Conservation (phyloP, 163 green algal genomes). For the Prototheca wickerhamii region DNA sequence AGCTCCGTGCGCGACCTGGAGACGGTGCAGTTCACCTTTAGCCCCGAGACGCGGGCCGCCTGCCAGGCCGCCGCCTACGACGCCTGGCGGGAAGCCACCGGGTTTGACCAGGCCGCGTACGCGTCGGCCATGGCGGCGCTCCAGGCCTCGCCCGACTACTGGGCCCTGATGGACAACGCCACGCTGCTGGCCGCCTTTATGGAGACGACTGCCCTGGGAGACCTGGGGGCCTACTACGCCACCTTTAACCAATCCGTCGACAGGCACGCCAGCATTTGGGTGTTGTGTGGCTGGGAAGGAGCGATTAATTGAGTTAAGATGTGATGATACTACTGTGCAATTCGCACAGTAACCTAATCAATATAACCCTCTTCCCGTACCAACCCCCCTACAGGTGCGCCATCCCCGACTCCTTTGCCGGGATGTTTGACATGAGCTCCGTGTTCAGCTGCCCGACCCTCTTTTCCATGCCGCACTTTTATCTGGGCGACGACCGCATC, state of each 20-base stretch:
- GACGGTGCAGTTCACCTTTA: slow-evolving; percentile 9
- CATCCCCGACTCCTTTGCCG: slow-evolving; percentile 16
- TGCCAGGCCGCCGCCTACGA: slow-evolving; percentile 16
- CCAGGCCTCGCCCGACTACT: neutral
- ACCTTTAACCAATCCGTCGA: neutral
- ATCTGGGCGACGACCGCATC: neutral
- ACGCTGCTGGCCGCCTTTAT: slow-evolving; percentile 11
- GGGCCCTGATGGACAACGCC: slow-evolving; percentile 7
- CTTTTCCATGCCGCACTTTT: slow-evolving; percentile 27
- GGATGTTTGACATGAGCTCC: slow-evolving; percentile 19
- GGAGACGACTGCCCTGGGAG: neutral
- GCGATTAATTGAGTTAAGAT: neutral
- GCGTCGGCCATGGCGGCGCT: neutral
- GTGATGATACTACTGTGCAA: neutral
- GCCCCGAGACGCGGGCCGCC: neutral
- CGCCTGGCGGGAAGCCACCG: slow-evolving; percentile 13
- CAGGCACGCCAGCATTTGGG: neutral
- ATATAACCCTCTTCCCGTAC: neutral
- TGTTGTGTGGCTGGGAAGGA: neutral
- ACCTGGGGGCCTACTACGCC: slow-evolving; percentile 13
- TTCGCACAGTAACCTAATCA: neutral
- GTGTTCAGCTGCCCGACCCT: slow-evolving; percentile 25
- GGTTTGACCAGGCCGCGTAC: slow-evolving; percentile 19
- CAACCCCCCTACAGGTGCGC: slow-evolving; percentile 13
- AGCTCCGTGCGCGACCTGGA: slow-evolving; percentile 12